Percentiles rank a stretch among this genome's conserved stretches.
phyloP scores from a whole-genome alignment of 805 yeast genomes.

The Lipomyces orientalis region DNA sequence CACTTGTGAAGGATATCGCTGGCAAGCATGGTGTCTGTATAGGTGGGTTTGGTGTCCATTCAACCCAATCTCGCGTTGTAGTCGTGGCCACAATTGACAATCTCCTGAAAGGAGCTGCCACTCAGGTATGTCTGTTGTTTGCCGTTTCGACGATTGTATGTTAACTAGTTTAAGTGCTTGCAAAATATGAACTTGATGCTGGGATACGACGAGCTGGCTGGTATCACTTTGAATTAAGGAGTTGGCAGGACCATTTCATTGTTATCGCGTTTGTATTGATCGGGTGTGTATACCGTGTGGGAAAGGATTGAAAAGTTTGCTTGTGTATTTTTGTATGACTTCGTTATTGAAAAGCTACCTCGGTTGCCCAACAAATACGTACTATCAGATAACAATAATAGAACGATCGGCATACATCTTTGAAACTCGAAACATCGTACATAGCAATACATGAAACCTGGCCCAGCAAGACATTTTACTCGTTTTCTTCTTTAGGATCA shows the following conservation, averaged over 20 bases:
- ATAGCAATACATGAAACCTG: not conserved
- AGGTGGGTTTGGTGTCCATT: slow-evolving; percentile 95
- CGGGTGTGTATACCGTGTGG: not conserved
- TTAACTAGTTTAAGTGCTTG: slow-evolving; percentile 55
- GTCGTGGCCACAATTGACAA: slow-evolving; percentile 95
- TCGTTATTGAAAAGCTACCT: not conserved
- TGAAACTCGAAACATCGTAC: not conserved
- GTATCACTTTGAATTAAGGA: slow-evolving; percentile 70
- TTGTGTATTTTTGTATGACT: not conserved
- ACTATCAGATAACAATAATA: not conserved
- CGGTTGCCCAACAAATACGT: not conserved
- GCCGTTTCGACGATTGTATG: not conserved
- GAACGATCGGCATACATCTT: not conserved
- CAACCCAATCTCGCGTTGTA: slow-evolving; percentile 87
- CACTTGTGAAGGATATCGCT: slow-evolving; percentile 85
- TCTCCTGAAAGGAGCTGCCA: slow-evolving; percentile 96
- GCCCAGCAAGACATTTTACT: not conserved
- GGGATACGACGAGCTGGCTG: slow-evolving; percentile 92
- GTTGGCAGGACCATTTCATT: slow-evolving; percentile 24
- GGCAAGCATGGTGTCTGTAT: slow-evolving; percentile 92
- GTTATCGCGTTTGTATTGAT: not conserved
- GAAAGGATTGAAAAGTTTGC: slow-evolving; percentile 5
- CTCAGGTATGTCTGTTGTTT: slow-evolving; percentile 56
- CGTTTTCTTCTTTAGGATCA: slow-evolving; percentile 87
- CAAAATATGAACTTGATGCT: slow-evolving; percentile 91